Conservation (phyloP, 2,329 filamentous ascomycete genomes). For the Penicillium olsonii region DNA sequence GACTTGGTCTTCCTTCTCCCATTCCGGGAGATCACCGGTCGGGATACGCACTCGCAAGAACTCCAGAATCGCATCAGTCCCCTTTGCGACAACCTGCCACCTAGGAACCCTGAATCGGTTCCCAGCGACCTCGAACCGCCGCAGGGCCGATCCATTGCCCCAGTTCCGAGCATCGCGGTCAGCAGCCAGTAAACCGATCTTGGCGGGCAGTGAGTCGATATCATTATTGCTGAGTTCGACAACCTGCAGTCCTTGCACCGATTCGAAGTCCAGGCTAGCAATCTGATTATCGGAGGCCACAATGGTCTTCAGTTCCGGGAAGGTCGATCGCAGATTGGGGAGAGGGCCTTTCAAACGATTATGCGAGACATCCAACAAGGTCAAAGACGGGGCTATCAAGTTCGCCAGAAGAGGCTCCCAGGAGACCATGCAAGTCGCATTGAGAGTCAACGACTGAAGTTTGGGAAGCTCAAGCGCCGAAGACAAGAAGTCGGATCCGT, state of each 20-base stretch:
- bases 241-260: slow-evolving; percentile 71
- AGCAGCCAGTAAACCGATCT: slow-evolving; percentile 74
- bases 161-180: slow-evolving; percentile 41
- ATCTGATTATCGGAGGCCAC: slow-evolving; percentile 80
- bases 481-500: slow-evolving; percentile 65
- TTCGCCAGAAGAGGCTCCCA: slow-evolving; percentile 65
- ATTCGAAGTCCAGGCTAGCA: slow-evolving; percentile 69
- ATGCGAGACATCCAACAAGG: slow-evolving; percentile 76
- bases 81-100: slow-evolving; percentile 79
- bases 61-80: slow-evolving; percentile 78
- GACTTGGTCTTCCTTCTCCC: slow-evolving; percentile 31
- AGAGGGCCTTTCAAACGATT: slow-evolving; percentile 74
- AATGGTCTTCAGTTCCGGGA: slow-evolving; percentile 70
- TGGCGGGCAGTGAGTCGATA: slow-evolving; percentile 76
- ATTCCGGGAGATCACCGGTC: slow-evolving; percentile 42
- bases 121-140: slow-evolving; percentile 73
- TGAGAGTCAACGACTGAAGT: slow-evolving; percentile 75
- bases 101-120: slow-evolving; percentile 88
- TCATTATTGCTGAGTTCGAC: slow-evolving; percentile 85
- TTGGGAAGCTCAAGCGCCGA: slow-evolving; percentile 69
- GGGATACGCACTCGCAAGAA: slow-evolving; percentile 80
- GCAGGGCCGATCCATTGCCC: slow-evolving; percentile 54
- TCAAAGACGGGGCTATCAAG: slow-evolving; percentile 72
- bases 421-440: slow-evolving; percentile 71
- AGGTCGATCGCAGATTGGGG: slow-evolving; percentile 65